These are phyloP conservation scores for Fomitopsis betulina DNA, from an alignment of 1,284 basidiomycete genomes.

Conservation along the genomic window DNA sequence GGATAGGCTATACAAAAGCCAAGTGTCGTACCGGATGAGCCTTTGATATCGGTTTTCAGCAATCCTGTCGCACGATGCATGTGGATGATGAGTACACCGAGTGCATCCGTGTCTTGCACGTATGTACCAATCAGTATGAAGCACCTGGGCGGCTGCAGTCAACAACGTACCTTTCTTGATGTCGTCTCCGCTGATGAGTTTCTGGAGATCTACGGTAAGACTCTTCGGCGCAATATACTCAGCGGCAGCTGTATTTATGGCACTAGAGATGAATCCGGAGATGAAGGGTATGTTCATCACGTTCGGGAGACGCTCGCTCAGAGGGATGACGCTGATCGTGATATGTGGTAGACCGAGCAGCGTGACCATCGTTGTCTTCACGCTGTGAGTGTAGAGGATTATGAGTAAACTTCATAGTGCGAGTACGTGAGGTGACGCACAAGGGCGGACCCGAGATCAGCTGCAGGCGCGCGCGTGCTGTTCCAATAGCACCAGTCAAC, in stretches of 20 bases:
- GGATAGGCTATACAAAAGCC: background rate
- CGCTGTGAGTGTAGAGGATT: constrained; percentile 14
- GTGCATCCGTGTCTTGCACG: constrained; percentile 53
- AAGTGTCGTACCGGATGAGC: constrained; percentile 47
- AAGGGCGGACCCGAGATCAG: constrained; percentile 75
- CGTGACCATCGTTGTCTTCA: constrained; percentile 47
- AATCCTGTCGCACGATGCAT: constrained; percentile 63
- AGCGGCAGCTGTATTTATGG: constrained; percentile 63
- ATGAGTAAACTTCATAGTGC: background rate
- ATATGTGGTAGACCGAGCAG: constrained; percentile 78
- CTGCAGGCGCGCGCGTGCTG: constrained; percentile 73
- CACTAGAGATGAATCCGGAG: constrained; percentile 70
- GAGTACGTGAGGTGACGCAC: constrained; percentile 34
- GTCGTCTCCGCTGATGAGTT: constrained; percentile 58
- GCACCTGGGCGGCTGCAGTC: too few relatives aligned
- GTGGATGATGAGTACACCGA: constrained; percentile 67
- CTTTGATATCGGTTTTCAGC: constrained; percentile 57
- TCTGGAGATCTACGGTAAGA: constrained; percentile 69
- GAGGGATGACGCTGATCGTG: constrained; percentile 70
- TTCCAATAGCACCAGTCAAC: constrained; percentile 69
- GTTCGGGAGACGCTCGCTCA: constrained; percentile 67
- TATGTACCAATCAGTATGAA: background rate
- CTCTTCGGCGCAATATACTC: constrained; percentile 69
- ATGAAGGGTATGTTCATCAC: constrained; percentile 79
- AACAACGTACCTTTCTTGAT: constrained; percentile 34